phyloP scores from a whole-genome alignment of 2,329 filamentous ascomycete genomes.

The Fusarium bactridioides region DNA sequence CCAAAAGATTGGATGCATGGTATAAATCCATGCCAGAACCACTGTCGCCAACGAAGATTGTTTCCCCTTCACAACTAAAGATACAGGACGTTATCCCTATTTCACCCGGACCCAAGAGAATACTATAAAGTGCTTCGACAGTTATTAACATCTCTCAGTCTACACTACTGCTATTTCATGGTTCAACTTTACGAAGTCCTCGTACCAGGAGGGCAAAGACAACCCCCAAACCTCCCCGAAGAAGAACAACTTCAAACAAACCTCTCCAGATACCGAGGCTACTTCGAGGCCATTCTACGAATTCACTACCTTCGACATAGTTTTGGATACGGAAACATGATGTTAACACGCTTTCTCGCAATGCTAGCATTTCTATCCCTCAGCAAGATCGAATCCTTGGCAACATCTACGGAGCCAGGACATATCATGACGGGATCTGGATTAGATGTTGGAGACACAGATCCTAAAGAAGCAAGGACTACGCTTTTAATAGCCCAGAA shows the following conservation, averaged over 20 bases:
- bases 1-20: neutral
- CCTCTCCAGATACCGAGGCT: neutral
- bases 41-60: neutral
- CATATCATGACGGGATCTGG: neutral
- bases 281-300: slow-evolving; percentile 12
- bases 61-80: slow-evolving; percentile 10
- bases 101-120: neutral
- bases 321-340: slow-evolving; percentile 9
- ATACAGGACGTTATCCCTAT: neutral
- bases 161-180: neutral
- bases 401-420: neutral
- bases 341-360: slow-evolving; percentile 1
- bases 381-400: neutral
- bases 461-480: neutral
- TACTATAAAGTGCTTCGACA: accelerated
- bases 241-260: neutral
- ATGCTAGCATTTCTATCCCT: slow-evolving; percentile 1
- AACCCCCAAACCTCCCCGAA: accelerated
- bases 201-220: neutral
- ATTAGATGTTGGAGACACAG: neutral
- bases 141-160: neutral
- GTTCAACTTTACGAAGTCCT: neutral
- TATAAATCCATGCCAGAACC: neutral
- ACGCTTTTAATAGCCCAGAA: slow-evolving; percentile 2
- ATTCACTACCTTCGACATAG: slow-evolving; percentile 20